Evolutionary conservation across 345 rosid genomes (phyloP), one percentile per base, ranked within the genome.

Genomic region (Clarkia xantiana): DNA sequence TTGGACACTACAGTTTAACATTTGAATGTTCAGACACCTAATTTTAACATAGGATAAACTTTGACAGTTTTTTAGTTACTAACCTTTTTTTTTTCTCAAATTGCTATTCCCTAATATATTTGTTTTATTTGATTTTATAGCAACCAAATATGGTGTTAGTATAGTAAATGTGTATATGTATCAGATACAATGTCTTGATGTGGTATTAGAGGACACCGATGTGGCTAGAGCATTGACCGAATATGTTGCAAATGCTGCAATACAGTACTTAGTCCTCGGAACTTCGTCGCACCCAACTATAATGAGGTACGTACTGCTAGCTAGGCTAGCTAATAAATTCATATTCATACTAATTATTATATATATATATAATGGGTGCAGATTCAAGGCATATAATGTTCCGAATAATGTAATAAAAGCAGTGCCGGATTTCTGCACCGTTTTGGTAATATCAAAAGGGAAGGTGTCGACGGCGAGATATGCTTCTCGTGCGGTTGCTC

Each of bases 371-470:
- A n/a, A n/a, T n/a, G n/a, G n/a, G n/a, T n/a, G n/a, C 75, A 86
- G 96, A 65, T 84, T 91, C 63, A 91, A 69, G 78, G 29, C 61
- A 1, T 55, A 79, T 7, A 88, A 78, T 61, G 51, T 76, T 29
- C 79, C 96, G 0, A 76, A 71, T 71, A 18, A 61, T 55, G 81
- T 80, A 16, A 59, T 74, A 0, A 91, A 82, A 67, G 69, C 61
- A 14, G 81, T 77, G 51, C 94, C 95, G 1, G 98, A 80, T 62
- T 91, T 91, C 68, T 91, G 96, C 61, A 81, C 61, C 4, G 87
- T 86, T 14, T 86, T 74, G 52, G 73, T 84, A 54, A 71, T 86
- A 56, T 70, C 84, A 10, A 91, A 86, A 72, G 84, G 87, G 57
- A 91, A 80, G 68, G 41, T 84, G 14, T 79, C 93, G 47, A 71